Evolutionary conservation across 2,329 filamentous ascomycete genomes (phyloP).

Genomic region (Colletotrichum truncatum): DNA sequence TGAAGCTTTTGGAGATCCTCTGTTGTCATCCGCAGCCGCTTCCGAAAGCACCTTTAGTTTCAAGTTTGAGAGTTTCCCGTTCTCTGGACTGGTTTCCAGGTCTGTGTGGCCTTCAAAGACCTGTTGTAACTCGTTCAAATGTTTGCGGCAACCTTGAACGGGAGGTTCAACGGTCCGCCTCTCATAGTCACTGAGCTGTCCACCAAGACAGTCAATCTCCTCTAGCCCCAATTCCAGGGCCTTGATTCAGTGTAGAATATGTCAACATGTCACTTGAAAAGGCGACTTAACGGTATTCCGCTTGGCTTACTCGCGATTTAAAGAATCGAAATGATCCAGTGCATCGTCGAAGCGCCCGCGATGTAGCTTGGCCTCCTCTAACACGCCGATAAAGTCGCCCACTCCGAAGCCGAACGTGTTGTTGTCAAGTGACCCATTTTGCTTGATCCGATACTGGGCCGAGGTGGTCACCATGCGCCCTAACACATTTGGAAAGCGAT

Average conservation of each 20-base stretch:
- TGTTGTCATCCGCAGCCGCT: not conserved
- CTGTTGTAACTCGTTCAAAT: not conserved
- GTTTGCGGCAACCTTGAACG: not conserved
- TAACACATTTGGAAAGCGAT: too few species aligned
- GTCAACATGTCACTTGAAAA: too few species aligned
- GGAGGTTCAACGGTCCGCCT: accelerated
- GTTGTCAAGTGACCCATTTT: too few species aligned
- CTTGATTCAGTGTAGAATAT: too few species aligned
- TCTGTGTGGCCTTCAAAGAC: not conserved
- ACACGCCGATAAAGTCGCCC: not conserved
- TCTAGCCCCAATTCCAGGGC: not conserved
- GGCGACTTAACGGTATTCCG: too few species aligned
- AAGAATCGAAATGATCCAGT: not conserved
- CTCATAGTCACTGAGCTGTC: not conserved
- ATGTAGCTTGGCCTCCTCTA: not conserved
- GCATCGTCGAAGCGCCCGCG: not conserved
- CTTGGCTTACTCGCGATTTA: not conserved
- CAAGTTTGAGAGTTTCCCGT: accelerated
- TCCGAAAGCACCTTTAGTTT: not conserved
- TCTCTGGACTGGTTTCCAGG: not conserved
- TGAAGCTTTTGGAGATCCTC: not conserved
- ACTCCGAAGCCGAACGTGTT: not conserved
- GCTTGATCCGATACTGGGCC: too few species aligned
- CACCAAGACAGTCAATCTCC: not conserved
- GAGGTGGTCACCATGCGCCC: too few species aligned